Conservation (phyloP, 805 yeast species). For the Pichia phayaonensis region DNA sequence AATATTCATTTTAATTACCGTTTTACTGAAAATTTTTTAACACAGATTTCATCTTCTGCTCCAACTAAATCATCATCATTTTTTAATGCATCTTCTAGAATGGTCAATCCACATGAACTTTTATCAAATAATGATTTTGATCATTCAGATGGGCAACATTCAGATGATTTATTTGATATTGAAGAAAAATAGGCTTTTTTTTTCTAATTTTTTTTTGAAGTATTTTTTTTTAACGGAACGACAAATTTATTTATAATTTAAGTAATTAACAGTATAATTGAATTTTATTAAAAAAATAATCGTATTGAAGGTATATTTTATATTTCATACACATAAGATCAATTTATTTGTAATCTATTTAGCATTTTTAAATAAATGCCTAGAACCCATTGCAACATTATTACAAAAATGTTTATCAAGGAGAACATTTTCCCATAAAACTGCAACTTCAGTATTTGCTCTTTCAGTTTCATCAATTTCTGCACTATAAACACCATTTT, state of each 20-base stretch:
- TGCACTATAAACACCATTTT: slow-evolving; percentile 68
- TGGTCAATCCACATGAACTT: slow-evolving; percentile 22
- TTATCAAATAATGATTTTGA: slow-evolving; percentile 5
- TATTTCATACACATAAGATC: not conserved
- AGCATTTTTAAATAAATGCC: slow-evolving; percentile 32
- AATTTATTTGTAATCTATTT: slow-evolving; percentile 12
- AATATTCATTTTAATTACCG: slow-evolving; percentile 2
- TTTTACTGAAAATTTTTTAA: slow-evolving; percentile 17
- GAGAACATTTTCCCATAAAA: slow-evolving; percentile 80
- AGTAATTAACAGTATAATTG: not conserved
- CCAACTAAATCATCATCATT: slow-evolving; percentile 24
- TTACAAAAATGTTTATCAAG: slow-evolving; percentile 82
- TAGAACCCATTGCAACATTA: slow-evolving; percentile 61
- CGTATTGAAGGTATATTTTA: not conserved
- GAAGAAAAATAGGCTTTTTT: slow-evolving; percentile 7
- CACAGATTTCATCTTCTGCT: slow-evolving; percentile 29
- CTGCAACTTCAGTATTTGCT: slow-evolving; percentile 80
- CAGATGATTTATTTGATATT: slow-evolving; percentile 13
- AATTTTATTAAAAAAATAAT: not conserved
- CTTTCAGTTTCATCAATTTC: slow-evolving; percentile 63
- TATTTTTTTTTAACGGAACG: not conserved
- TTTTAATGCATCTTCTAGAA: slow-evolving; percentile 12
- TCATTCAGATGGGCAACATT: not conserved
- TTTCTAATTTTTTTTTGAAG: not conserved
- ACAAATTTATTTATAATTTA: not conserved